Evolutionary conservation across 192 early-diverging fungal species (phyloP), one percentile per base, ranked within the genome.

Genomic region (Backusella mclennaniae): DNA sequence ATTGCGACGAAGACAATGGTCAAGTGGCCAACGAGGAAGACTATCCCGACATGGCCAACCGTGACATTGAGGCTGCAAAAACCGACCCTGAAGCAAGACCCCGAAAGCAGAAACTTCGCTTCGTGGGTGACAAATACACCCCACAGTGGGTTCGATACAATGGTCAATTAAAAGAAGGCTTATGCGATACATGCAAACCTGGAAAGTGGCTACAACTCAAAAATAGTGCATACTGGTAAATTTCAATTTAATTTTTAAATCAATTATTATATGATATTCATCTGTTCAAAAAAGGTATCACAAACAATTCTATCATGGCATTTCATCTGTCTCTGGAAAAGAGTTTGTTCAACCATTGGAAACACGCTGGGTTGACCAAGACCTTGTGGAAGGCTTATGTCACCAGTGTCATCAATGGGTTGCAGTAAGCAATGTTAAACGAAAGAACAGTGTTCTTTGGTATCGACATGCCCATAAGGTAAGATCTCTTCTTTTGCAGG

Each of bases 191-290:
- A 5, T 96, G 95, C 74, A 80, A 84, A 63, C 92, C 93, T 6
- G 94, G 94, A 5, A 93, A 93, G 73, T 96, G 94, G 93, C 85
- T 96, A 53, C 94, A 96, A 75, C 87, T 96, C 23, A 96, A 95
- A 76, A 96, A 96, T 79, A 93, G 92, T 73, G 95, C 95, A 19
- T 96, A 85, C 75, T 96, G 95, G 95, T 92, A 84, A 73, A 53
- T 66, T 77, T 72, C 33, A 33, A 33, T 33, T 35, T 74, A 39
- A 12, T 71, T 29, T 63, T 53, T 49, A 8, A 71, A 11, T 41
- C 6, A 67, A 14, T 39, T 31, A n/a, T 38, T 31, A 5, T 70
- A 21, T 38, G 17, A 35, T 46, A 38, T 78, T 31, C 39, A 35
- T 23, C 19, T 33, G 6, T 76, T 35, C 29, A 9, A 36, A 89